Evolutionary conservation across 2,329 filamentous ascomycete genomes (phyloP).

Genomic region (Penicillium expansum): DNA sequence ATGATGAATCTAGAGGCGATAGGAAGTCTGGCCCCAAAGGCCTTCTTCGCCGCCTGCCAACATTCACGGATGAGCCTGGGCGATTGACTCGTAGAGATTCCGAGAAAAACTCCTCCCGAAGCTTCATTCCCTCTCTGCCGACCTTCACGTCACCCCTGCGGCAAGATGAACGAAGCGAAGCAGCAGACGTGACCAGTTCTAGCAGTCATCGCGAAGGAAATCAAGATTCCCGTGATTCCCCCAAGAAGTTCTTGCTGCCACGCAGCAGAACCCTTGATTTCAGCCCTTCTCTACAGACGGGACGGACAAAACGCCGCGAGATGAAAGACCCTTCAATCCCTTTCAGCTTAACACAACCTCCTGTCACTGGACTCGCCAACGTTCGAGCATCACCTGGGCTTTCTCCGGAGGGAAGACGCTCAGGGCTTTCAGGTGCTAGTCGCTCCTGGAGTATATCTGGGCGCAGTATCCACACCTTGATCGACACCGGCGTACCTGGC

Average conservation of each 20-base stretch:
- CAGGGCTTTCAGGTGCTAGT: slow-evolving; percentile 38
- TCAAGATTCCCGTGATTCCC: slow-evolving; percentile 10
- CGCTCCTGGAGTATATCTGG: slow-evolving; percentile 61
- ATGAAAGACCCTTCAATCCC: slow-evolving; percentile 31
- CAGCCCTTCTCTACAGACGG: slow-evolving; percentile 26
- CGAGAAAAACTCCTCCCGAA: slow-evolving; percentile 38
- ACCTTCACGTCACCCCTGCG: slow-evolving; percentile 51
- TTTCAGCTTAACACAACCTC: slow-evolving; percentile 37
- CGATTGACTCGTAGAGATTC: slow-evolving; percentile 33
- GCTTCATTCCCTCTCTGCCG: slow-evolving; percentile 48
- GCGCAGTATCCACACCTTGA: slow-evolving; percentile 40
- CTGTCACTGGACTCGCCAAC: slow-evolving; percentile 47
- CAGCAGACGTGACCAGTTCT: slow-evolving; percentile 23
- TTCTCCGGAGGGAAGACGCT: slow-evolving; percentile 32
- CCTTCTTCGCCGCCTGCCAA: slow-evolving; percentile 34
- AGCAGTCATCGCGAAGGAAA: slow-evolving; percentile 16
- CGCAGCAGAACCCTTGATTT: slow-evolving; percentile 32
- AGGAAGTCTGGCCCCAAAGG: slow-evolving; percentile 28
- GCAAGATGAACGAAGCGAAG: slow-evolving; percentile 35
- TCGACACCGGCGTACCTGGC: slow-evolving; percentile 47
- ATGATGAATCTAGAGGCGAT: slow-evolving; percentile 42
- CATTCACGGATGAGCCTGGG: slow-evolving; percentile 35
- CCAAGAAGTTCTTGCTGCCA: slow-evolving; percentile 11
- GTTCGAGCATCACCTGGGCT: slow-evolving; percentile 35
- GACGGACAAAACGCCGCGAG: slow-evolving; percentile 23